phyloP scores from a whole-genome alignment of 2,329 filamentous ascomycete species.

The Apiospora hydei region DNA sequence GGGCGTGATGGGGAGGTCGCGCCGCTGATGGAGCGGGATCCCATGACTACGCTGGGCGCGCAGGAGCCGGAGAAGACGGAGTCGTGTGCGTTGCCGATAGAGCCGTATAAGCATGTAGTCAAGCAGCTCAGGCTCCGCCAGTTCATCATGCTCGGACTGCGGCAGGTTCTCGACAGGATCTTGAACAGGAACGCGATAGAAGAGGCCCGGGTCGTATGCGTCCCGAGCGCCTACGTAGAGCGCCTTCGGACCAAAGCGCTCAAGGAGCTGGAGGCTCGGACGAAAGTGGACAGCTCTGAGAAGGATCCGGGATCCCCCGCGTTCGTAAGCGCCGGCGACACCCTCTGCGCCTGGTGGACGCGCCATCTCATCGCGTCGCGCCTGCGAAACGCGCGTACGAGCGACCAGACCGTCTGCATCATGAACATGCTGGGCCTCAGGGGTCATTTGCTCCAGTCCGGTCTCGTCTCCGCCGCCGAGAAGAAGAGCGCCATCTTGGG shows the following conservation, averaged over 20 bases:
- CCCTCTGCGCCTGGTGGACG: constrained; percentile 47
- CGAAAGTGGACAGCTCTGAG: not conserved
- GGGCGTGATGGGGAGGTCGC: constrained; percentile 51
- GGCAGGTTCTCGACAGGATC: not conserved
- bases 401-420: constrained; percentile 43
- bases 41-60: constrained; percentile 32
- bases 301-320: not conserved
- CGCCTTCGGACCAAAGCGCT: not conserved
- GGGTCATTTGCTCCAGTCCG: constrained; percentile 29
- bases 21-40: constrained; percentile 41
- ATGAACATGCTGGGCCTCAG: constrained; percentile 36
- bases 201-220: not conserved
- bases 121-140: not conserved
- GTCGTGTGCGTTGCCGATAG: constrained; percentile 43
- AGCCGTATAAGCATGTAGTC: constrained; percentile 39
- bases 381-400: constrained; percentile 38
- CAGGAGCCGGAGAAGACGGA: constrained; percentile 22
- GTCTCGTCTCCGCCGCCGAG: constrained; percentile 29
- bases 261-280: not conserved
- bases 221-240: not conserved
- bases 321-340: constrained; percentile 9
- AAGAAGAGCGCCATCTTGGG: constrained; percentile 36
- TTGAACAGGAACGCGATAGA: not conserved
- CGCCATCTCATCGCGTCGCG: constrained; percentile 39
- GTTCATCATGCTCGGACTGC: not conserved